Percentiles rank a stretch among this genome's conserved stretches.
Conservation (phyloP, 352 stramenopile species). For the Phytophthora europaea region DNA sequence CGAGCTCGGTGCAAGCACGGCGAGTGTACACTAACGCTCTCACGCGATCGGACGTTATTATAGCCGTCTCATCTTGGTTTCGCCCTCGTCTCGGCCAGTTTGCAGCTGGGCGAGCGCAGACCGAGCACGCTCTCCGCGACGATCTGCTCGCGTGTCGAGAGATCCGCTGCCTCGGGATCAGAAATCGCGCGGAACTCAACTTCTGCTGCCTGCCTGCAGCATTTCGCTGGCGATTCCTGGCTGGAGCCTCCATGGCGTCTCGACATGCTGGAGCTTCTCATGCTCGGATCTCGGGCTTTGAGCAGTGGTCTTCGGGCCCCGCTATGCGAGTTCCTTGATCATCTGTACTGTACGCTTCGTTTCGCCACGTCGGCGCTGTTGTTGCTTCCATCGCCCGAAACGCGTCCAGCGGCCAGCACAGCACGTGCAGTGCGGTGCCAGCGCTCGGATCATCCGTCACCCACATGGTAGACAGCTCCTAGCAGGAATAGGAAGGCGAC, state of each 20-base stretch:
- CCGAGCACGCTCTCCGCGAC: conserved; percentile 15
- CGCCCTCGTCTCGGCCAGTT: conserved; percentile 22
- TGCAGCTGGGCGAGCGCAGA: conserved; percentile 15
- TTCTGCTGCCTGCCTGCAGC: not conserved
- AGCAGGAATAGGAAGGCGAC: not conserved
- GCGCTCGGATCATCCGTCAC: not conserved
- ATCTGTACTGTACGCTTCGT: conserved; percentile 1
- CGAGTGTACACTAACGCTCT: not conserved
- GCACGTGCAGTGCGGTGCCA: not conserved
- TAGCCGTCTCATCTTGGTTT: conserved; percentile 32
- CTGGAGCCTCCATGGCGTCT: not conserved
- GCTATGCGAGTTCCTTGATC: not conserved
- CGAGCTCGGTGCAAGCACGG: too few species aligned
- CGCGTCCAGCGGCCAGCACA: conserved; percentile 1
- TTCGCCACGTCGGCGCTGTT: conserved; percentile 42
- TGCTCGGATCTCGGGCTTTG: conserved; percentile 19
- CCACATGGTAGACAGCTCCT: conserved; percentile 1
- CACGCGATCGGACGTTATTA: conserved; percentile 23
- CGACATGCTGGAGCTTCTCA: not conserved
- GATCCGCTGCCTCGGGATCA: conserved; percentile 10
- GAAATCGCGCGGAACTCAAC: conserved; percentile 10
- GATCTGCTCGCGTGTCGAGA: conserved; percentile 21
- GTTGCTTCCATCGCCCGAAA: conserved; percentile 15
- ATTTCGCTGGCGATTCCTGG: conserved; percentile 9
- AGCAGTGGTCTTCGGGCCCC: conserved; percentile 4